A percentile compares a stretch with the other conserved stretches of the same genome.
Conservation (phyloP, 257 asterid genomes). For the Salvia splendens region DNA sequence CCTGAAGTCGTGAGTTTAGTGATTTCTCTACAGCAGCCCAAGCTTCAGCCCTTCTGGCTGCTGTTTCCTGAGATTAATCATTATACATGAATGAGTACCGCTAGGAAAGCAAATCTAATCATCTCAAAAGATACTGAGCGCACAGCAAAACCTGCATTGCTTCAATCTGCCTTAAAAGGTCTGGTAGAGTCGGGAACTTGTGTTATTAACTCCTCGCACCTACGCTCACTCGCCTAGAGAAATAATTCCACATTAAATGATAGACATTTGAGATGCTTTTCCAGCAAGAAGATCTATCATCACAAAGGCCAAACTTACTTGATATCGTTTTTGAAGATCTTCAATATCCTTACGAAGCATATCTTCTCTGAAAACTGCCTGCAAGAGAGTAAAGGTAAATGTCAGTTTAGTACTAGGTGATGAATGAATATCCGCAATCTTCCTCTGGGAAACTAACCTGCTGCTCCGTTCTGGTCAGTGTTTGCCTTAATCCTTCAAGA, state of each 20-base stretch:
- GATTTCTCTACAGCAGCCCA: conserved; percentile 99
- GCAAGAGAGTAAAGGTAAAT: conserved; percentile 37
- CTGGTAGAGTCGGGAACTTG: conserved; percentile 99
- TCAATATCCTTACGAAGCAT: conserved; percentile 92
- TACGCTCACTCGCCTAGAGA: conserved; percentile 89
- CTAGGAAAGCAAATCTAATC: conserved; percentile 16
- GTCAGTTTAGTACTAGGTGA: conserved; percentile 19
- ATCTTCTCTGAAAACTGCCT: conserved; percentile 94
- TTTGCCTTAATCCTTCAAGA: conserved; percentile 61
- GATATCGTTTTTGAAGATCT: conserved; percentile 95
- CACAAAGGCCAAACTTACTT: conserved; percentile 44
- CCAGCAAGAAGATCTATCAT: conserved; percentile 1
- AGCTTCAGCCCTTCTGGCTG: conserved; percentile 87
- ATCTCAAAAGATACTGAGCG: conserved; percentile 20
- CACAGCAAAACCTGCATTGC: conserved; percentile 83
- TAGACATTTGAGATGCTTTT: conserved; percentile 6
- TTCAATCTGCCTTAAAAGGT: conserved; percentile 98
- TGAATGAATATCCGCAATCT: conserved; percentile 15
- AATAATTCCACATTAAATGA: conserved; percentile 30
- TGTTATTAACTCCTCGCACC: conserved; percentile 94
- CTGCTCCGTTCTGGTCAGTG: conserved; percentile 70
- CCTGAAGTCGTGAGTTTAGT: conserved; percentile 93
- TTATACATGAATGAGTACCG: conserved; percentile 22
- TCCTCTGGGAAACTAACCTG: conserved; percentile 54
- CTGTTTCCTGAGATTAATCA: conserved; percentile 72